Base-by-base conservation (phyloP, 306 rosid species). In the Cajanus cajan region DNA sequence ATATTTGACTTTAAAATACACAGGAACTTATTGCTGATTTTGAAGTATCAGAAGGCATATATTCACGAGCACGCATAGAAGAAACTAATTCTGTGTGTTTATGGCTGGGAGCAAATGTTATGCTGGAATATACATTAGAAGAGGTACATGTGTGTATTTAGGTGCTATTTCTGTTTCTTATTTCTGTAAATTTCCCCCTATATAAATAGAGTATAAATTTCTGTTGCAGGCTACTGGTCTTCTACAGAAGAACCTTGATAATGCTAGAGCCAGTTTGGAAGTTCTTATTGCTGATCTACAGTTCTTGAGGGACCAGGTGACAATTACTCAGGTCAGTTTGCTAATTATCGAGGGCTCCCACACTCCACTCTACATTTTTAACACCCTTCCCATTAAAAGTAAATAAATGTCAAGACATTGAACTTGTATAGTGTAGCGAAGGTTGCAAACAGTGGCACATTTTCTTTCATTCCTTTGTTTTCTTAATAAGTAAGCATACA, bases 21-120 rank as follows among this genome's bases (percentile, higher is more conserved):
- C 94, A 92, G 98, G 91, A 88, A 45, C 92, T 92, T 65, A 62
- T 89, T 72, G 80, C 97, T 73, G 98, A 94, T 88, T 92, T 92
- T 86, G 98, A 94, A 90, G 87, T 94, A 77, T 89, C 90, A 31
- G 97, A 94, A 82, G 98, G 97, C 81, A 88, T 92, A 85, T 92
- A 92, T 70, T 94, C 97, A 54, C 90, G 86, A 37, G 94, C 98
- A 83, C 80, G 88, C 59, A 88, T 94, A 54, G 94, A 89, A 36
- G 91, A 90, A 80, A 70, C 94, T 8, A 91, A 88, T 67, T 92
- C 89, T 4, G 93, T 94, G 31, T 94, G 97, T 85, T 78, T 92
- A 82, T 94, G 97, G 98, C 90, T 94, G 77, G 97, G 97, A 85
- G 98, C 98, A 28, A 94, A 92, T 43, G 94, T 94, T 85, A 94